phyloP scores from a whole-genome alignment of 345 rosid species.

The Pistacia atlantica region DNA sequence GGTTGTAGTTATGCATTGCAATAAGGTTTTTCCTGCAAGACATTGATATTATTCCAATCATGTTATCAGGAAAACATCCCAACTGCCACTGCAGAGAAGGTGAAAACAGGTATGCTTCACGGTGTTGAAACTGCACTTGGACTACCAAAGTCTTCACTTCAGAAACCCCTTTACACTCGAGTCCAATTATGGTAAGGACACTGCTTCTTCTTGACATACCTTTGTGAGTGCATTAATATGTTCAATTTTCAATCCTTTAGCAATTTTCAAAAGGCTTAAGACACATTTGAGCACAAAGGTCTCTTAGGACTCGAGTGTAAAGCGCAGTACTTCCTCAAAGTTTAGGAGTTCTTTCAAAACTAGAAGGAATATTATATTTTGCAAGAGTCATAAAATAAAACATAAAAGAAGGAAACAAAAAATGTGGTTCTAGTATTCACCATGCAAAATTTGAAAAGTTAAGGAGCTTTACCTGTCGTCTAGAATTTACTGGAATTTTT shows the following conservation, averaged over 20 bases:
- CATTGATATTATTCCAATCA: neutral
- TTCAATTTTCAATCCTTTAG: neutral
- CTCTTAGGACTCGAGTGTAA: neutral
- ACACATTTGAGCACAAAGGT: neutral
- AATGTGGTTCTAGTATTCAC: no score
- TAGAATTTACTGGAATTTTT: no score
- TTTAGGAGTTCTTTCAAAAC: no score
- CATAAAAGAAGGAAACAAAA: no score
- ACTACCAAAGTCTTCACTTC: constrained; percentile 65
- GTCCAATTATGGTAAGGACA: constrained; percentile 76
- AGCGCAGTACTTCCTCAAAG: neutral
- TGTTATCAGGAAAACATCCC: constrained; percentile 79
- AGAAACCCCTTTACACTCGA: constrained; percentile 52
- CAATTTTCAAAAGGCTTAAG: neutral
- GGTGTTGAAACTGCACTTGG: constrained; percentile 80
- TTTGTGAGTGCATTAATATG: neutral
- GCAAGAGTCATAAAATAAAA: no score
- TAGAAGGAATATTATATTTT: no score
- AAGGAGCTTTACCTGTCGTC: no score
- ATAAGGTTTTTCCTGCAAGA: constrained; percentile 1
- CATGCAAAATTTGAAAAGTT: no score
- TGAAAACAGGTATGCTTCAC: constrained; percentile 67
- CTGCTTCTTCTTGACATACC: neutral
- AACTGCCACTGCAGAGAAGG: constrained; percentile 69
- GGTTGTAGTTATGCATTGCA: neutral